phyloP scores from a whole-genome alignment of 768 basidiomycete species.

The Mrakia frigida region DNA sequence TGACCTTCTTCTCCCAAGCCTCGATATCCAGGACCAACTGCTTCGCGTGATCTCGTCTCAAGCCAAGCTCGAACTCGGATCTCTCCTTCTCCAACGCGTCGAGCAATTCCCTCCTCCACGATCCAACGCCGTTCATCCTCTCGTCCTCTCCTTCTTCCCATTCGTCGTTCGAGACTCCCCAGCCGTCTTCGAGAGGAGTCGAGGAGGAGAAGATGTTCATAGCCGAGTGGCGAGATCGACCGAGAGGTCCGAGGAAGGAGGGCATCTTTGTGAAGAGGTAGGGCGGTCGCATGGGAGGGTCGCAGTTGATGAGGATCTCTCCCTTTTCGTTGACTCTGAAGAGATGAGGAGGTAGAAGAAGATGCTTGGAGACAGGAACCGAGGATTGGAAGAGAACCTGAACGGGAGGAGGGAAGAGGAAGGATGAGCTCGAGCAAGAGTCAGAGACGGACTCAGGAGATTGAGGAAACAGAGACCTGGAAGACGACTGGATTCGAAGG shows the following conservation, averaged over 20 bases:
- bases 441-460: no score
- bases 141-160: neutral
- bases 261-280: neutral
- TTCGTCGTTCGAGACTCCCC: neutral
- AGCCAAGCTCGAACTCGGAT: neutral
- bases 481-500: no score
- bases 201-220: neutral
- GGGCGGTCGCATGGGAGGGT: neutral
- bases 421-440: no score
- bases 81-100: neutral
- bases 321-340: neutral
- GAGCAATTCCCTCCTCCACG: neutral
- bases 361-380: neutral
- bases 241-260: neutral
- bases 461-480: no score
- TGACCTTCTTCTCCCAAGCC: neutral
- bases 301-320: neutral
- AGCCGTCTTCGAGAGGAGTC: neutral
- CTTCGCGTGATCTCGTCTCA: neutral
- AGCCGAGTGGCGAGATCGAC: neutral
- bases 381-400: neutral
- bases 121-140: neutral
- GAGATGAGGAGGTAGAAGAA: neutral
- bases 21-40: neutral
- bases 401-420: no score